Conservation (phyloP, 139 green algal species). For the Coelastrella sp. region DNA sequence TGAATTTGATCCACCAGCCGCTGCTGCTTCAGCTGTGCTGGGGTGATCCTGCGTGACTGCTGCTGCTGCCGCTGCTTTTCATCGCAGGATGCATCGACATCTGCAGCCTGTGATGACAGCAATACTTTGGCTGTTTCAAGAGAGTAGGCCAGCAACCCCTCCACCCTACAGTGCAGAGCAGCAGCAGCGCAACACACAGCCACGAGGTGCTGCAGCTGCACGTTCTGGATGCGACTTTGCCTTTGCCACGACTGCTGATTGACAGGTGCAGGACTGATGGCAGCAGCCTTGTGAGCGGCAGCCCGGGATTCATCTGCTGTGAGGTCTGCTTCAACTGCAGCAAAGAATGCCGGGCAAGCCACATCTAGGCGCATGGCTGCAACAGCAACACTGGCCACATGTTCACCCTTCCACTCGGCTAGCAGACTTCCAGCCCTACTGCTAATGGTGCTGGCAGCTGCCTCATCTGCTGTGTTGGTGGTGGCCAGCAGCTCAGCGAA, state of each 20-base stretch:
- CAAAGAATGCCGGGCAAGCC: not conserved
- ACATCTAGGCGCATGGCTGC: slow-evolving; percentile 13
- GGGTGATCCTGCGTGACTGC: too few species aligned
- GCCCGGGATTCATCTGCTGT: not conserved
- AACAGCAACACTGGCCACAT: not conserved
- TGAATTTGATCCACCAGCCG: not conserved
- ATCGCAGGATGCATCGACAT: not conserved
- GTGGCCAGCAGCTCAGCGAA: not conserved
- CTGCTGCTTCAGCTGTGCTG: slow-evolving; percentile 8
- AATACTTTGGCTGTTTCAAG: not conserved
- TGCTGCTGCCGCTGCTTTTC: not conserved
- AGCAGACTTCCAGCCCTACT: not conserved
- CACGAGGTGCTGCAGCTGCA: slow-evolving; percentile 6
- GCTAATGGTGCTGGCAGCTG: not conserved
- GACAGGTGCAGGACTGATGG: not conserved
- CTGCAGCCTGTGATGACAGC: not conserved
- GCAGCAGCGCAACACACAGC: not conserved
- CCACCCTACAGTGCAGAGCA: slow-evolving; percentile 20
- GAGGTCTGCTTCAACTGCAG: slow-evolving; percentile 1
- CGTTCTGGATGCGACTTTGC: not conserved
- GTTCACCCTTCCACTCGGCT: slow-evolving; percentile 26
- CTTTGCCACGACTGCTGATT: not conserved
- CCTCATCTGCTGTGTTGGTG: not conserved
- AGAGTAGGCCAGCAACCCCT: not conserved
- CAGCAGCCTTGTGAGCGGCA: not conserved